Evolutionary conservation across 2,329 filamentous ascomycete species (phyloP).

Genomic region (Colletotrichum brevisporum): DNA sequence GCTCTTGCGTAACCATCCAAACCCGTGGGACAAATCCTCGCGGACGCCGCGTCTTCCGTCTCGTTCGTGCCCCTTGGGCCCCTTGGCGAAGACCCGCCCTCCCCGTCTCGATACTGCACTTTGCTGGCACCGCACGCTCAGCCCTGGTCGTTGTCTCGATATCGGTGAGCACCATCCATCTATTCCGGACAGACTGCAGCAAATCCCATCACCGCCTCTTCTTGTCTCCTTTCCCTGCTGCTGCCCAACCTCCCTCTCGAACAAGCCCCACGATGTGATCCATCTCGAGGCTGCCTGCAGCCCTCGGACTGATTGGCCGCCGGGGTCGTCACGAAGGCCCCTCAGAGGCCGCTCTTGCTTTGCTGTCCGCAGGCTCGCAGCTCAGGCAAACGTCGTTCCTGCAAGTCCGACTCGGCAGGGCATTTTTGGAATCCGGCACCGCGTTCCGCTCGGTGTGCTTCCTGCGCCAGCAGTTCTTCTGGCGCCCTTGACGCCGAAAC

Average conservation of each 20-base stretch:
- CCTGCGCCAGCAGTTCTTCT: slow-evolving; percentile 1
- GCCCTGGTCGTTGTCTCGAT: slow-evolving; percentile 13
- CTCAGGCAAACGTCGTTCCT: slow-evolving; percentile 12
- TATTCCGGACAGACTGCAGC: too few relatives aligned
- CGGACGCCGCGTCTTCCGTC: slow-evolving; percentile 12
- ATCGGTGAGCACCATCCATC: not conserved
- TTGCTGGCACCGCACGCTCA: slow-evolving; percentile 3
- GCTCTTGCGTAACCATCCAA: slow-evolving; percentile 27
- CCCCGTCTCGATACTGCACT: slow-evolving; percentile 10
- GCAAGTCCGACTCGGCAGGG: slow-evolving; percentile 27
- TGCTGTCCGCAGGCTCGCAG: slow-evolving; percentile 16
- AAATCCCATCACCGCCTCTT: slow-evolving; percentile 31
- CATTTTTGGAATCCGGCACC: slow-evolving; percentile 17
- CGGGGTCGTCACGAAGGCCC: slow-evolving; percentile 9
- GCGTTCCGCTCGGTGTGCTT: not conserved
- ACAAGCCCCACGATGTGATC: slow-evolving; percentile 18
- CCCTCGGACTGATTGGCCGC: slow-evolving; percentile 21
- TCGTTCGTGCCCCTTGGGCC: slow-evolving; percentile 3
- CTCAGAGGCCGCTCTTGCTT: slow-evolving; percentile 25
- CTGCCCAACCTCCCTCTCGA: slow-evolving; percentile 25
- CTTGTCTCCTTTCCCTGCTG: slow-evolving; percentile 25
- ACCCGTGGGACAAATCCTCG: slow-evolving; percentile 8
- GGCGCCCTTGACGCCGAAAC: slow-evolving; percentile 14
- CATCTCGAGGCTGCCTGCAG: slow-evolving; percentile 18
- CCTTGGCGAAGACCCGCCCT: not conserved